Evolutionary conservation across 352 stramenopile genomes (phyloP).

Genomic region (Elongisporangium prolatum): DNA sequence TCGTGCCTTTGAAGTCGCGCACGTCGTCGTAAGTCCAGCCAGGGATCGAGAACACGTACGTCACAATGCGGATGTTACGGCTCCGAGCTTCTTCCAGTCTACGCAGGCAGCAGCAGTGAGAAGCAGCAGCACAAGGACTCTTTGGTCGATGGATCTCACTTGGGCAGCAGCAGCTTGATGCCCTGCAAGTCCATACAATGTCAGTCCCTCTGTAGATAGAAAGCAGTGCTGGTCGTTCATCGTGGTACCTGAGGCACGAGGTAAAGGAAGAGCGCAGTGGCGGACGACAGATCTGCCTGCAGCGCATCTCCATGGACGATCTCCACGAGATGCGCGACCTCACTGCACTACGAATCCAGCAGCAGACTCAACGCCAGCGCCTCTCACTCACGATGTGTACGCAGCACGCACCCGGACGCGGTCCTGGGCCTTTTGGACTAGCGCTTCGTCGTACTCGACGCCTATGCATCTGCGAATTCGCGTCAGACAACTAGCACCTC

Average conservation of each 20-base stretch:
- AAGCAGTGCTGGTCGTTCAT: slow-evolving; percentile 6
- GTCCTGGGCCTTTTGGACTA: slow-evolving; percentile 40
- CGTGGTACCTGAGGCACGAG: slow-evolving; percentile 59
- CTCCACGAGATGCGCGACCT: slow-evolving; percentile 27
- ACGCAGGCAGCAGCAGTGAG: not conserved
- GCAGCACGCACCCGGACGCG: slow-evolving; percentile 31
- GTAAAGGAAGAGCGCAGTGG: slow-evolving; percentile 78
- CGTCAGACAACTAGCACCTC: no score
- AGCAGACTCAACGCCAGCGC: not conserved
- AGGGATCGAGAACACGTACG: slow-evolving; percentile 81
- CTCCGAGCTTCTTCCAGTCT: slow-evolving; percentile 66
- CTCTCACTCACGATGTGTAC: not conserved
- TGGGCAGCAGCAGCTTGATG: slow-evolving; percentile 66
- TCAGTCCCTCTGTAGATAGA: not conserved
- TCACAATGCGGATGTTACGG: slow-evolving; percentile 64
- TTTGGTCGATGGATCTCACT: slow-evolving; percentile 21
- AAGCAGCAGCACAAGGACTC: not conserved
- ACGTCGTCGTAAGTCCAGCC: slow-evolving; percentile 51
- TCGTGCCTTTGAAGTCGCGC: slow-evolving; percentile 81
- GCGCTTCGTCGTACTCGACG: slow-evolving; percentile 68
- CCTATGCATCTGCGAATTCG: slow-evolving; percentile 60
- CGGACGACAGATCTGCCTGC: slow-evolving; percentile 44
- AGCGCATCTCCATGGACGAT: slow-evolving; percentile 64
- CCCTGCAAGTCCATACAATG: slow-evolving; percentile 24
- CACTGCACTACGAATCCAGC: not conserved